phyloP scores from a whole-genome alignment of 768 basidiomycete species.

The Russula olivacea region DNA sequence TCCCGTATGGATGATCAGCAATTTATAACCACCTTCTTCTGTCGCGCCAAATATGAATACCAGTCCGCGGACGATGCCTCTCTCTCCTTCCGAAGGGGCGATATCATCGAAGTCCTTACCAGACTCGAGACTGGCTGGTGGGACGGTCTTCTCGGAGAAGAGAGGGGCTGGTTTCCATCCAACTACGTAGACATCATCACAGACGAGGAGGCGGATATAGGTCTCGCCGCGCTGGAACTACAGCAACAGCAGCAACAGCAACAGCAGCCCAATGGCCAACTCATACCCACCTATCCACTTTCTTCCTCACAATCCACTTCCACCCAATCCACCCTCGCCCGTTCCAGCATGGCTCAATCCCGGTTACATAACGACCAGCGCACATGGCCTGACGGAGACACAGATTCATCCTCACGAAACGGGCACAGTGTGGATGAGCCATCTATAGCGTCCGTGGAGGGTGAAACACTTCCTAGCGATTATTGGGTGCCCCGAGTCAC shows the following conservation, averaged over 20 bases:
- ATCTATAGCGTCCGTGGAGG: constrained; percentile 28
- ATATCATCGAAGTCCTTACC: constrained; percentile 91
- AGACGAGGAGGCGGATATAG: constrained; percentile 73
- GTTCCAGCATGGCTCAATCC: constrained; percentile 6
- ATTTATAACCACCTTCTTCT: constrained; percentile 69
- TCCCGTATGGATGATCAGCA: constrained; percentile 43
- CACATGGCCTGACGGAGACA: constrained; percentile 52
- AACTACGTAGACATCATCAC: constrained; percentile 84
- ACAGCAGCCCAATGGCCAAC: constrained; percentile 1
- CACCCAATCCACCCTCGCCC: constrained; percentile 39
- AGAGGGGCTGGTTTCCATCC: constrained; percentile 95
- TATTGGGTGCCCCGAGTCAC: constrained; percentile 92
- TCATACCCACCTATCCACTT: constrained; percentile 18
- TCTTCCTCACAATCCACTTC: constrained; percentile 28
- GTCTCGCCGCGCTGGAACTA: constrained; percentile 46
- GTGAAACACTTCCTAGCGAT: constrained; percentile 48
- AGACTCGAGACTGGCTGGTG: constrained; percentile 95
- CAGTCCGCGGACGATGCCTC: constrained; percentile 83
- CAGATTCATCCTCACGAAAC: constrained; percentile 30
- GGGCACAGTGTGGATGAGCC: constrained; percentile 35
- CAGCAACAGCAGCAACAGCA: constrained; percentile 23
- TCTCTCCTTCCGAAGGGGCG: constrained; percentile 78
- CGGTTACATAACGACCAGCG: constrained; percentile 41
- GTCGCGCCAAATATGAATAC: constrained; percentile 89
- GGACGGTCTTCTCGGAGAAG: constrained; percentile 88